phyloP scores from a whole-genome alignment of 2,329 filamentous ascomycete species.

The Xylariaceae sp. region DNA sequence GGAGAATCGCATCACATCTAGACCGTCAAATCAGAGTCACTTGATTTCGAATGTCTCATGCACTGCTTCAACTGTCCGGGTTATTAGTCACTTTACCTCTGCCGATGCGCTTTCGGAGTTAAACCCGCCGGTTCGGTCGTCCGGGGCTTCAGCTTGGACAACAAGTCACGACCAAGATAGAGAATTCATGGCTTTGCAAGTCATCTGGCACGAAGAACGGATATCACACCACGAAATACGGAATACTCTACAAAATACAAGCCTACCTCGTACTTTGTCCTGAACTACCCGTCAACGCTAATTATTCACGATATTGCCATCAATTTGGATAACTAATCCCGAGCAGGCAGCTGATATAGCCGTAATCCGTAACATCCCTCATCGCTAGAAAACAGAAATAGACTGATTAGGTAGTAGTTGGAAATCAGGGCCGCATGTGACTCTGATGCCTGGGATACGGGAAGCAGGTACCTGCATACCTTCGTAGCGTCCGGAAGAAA shows the following conservation, averaged over 20 bases:
- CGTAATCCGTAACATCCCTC: neutral
- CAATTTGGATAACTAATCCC: neutral
- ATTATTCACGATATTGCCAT: neutral
- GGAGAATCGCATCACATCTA: neutral
- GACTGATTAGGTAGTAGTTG: too few relatives aligned
- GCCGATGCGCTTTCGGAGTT: neutral
- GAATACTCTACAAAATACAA: too few relatives aligned
- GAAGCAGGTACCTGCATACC: neutral
- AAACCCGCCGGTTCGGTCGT: neutral
- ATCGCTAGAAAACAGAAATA: neutral
- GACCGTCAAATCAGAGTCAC: neutral
- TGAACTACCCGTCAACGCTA: neutral
- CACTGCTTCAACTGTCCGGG: neutral
- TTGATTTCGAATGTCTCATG: neutral
- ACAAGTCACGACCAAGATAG: neutral
- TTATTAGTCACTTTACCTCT: too few relatives aligned
- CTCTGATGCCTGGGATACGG: neutral
- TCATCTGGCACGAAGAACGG: neutral
- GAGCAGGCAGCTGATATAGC: neutral
- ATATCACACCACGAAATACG: too few relatives aligned
- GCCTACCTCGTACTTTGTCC: too few relatives aligned
- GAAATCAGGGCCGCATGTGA: neutral
- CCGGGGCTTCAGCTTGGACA: neutral
- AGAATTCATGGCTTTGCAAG: neutral
- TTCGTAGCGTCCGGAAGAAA: neutral